These are phyloP conservation scores for Geotrichum klebahnii DNA, from an alignment of 1,139 yeast species.

Conservation along the genomic window DNA sequence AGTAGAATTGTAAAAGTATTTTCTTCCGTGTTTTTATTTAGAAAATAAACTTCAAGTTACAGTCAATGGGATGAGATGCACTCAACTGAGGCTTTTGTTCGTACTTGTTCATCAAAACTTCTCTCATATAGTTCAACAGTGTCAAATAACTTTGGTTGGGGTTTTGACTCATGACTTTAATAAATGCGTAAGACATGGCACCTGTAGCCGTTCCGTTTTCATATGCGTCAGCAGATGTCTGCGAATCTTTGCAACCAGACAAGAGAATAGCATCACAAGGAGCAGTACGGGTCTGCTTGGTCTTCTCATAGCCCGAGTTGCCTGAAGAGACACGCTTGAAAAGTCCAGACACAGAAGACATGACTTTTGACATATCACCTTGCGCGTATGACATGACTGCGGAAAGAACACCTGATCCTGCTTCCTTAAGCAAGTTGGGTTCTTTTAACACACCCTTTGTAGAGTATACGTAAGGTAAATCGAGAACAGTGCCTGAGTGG, in stretches of 20 bases:
- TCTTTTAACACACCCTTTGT: slow-evolving; percentile 90
- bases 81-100: slow-evolving; percentile 88
- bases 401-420: slow-evolving; percentile 68
- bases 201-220: slow-evolving; percentile 81
- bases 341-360: slow-evolving; percentile 48
- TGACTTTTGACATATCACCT: slow-evolving; percentile 61
- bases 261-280: slow-evolving; percentile 85
- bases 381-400: slow-evolving; percentile 69
- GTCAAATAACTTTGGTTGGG: slow-evolving; percentile 76
- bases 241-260: slow-evolving; percentile 89
- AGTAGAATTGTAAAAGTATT: too few relatives aligned
- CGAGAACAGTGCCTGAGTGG: slow-evolving; percentile 89
- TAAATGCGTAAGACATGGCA: slow-evolving; percentile 91
- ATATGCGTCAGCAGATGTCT: slow-evolving; percentile 71
- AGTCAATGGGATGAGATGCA: slow-evolving; percentile 78
- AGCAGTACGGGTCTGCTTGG: slow-evolving; percentile 61
- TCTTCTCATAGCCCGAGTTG: slow-evolving; percentile 43
- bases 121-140: slow-evolving; percentile 75
- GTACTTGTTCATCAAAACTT: slow-evolving; percentile 62
- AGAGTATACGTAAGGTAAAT: slow-evolving; percentile 81
- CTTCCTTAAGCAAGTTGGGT: slow-evolving; percentile 81
- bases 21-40: too few relatives aligned
- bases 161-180: slow-evolving; percentile 59
- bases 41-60: slow-evolving; percentile 59
- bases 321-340: slow-evolving; percentile 47